A percentile compares a stretch with the other conserved stretches of the same genome.
phyloP scores from a whole-genome alignment of 306 rosid species.

The Canavalia gladiata region DNA sequence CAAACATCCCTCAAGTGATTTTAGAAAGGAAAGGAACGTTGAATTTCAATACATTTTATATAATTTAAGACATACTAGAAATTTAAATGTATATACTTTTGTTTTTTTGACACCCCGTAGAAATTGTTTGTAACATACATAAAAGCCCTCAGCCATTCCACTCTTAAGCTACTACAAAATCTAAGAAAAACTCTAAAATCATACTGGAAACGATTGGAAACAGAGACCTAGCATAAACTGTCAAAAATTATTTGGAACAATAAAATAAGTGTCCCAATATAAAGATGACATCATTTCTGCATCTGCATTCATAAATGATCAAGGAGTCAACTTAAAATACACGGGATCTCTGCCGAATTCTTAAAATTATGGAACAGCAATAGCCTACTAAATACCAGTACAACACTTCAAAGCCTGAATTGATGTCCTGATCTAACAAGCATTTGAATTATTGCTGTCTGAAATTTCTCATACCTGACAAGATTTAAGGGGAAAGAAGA shows the following conservation, averaged over 20 bases:
- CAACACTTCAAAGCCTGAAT: slow-evolving; percentile 55
- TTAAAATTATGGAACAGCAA: slow-evolving; percentile 59
- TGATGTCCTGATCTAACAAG: slow-evolving; percentile 59
- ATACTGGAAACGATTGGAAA: not conserved
- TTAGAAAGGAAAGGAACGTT: too few relatives aligned
- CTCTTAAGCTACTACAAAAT: slow-evolving; percentile 2
- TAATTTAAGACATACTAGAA: too few relatives aligned
- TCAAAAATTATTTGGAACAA: not conserved
- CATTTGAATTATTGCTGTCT: slow-evolving; percentile 58
- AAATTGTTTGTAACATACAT: too few relatives aligned
- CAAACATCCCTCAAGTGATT: too few relatives aligned
- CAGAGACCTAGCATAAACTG: slow-evolving; percentile 7
- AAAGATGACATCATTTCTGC: slow-evolving; percentile 51
- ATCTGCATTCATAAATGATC: slow-evolving; percentile 48
- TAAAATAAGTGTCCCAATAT: slow-evolving; percentile 2
- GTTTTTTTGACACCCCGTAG: too few relatives aligned
- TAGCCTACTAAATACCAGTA: slow-evolving; percentile 57
- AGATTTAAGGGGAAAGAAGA: slow-evolving; percentile 44
- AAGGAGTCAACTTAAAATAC: slow-evolving; percentile 54
- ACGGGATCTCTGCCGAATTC: slow-evolving; percentile 58
- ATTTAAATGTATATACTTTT: too few relatives aligned
- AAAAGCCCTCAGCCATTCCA: not conserved
- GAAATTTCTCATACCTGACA: slow-evolving; percentile 61
- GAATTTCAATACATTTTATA: too few relatives aligned
- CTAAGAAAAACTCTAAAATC: not conserved